Evolutionary conservation across 2,329 filamentous ascomycete genomes (phyloP).

Genomic region (Talaromyces islandicus): DNA sequence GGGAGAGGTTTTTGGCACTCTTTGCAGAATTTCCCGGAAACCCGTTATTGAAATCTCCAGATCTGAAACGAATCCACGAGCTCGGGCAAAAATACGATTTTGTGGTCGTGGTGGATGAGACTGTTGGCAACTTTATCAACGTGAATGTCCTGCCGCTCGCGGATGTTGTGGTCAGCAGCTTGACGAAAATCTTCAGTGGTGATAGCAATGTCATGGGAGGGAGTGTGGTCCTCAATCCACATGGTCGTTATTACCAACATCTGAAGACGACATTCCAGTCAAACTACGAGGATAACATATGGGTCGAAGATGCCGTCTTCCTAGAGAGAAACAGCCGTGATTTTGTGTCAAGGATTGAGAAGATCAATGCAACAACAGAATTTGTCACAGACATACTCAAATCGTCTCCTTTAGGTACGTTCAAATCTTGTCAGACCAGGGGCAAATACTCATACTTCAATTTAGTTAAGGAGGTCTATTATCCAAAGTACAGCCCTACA

Average conservation of each 20-base stretch:
- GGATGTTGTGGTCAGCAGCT: slow-evolving; percentile 86
- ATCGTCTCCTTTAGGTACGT: slow-evolving; percentile 47
- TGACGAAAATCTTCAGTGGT: slow-evolving; percentile 96
- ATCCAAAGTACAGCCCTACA: slow-evolving; percentile 73
- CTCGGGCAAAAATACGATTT: slow-evolving; percentile 83
- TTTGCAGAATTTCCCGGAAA: slow-evolving; percentile 97
- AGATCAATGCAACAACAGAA: slow-evolving; percentile 82
- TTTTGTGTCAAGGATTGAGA: slow-evolving; percentile 73
- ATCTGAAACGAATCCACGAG: slow-evolving; percentile 71
- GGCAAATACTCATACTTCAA: slow-evolving; percentile 9
- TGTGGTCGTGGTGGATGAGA: slow-evolving; percentile 88
- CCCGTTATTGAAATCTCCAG: slow-evolving; percentile 76
- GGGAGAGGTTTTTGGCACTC: slow-evolving; percentile 72
- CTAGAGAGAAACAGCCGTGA: slow-evolving; percentile 95
- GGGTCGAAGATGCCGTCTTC: slow-evolving; percentile 90
- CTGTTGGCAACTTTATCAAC: slow-evolving; percentile 93
- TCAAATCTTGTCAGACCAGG: neutral
- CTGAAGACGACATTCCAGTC: slow-evolving; percentile 61
- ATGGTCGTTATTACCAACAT: slow-evolving; percentile 61
- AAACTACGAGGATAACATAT: slow-evolving; percentile 83
- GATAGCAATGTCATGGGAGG: slow-evolving; percentile 99
- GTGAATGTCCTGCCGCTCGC: slow-evolving; percentile 85
- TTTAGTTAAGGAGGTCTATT: slow-evolving; percentile 72
- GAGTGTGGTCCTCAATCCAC: slow-evolving; percentile 59
- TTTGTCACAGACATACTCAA: slow-evolving; percentile 68